These are phyloP conservation scores for Dactylis glomerata DNA, from an alignment of 176 grass and related monocot genomes.

Conservation along the genomic window DNA sequence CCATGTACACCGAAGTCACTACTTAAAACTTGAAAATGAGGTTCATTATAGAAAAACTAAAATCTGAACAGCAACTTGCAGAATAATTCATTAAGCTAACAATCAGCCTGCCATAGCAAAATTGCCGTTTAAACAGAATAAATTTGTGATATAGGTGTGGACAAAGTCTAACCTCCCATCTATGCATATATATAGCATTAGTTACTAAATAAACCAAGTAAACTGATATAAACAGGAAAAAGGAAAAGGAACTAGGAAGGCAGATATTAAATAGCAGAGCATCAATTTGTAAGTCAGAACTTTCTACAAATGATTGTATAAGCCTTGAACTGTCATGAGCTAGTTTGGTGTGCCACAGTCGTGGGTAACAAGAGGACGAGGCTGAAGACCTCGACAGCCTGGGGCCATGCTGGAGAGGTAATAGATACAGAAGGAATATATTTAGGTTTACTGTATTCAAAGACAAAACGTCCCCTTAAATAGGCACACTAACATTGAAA, in stretches of 20 bases:
- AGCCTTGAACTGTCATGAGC: background rate
- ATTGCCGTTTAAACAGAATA: background rate
- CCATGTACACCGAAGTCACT: background rate
- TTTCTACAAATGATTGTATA: background rate
- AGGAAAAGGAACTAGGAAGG: background rate
- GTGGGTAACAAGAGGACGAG: background rate
- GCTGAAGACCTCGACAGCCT: background rate
- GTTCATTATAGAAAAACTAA: background rate
- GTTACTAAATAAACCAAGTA: background rate
- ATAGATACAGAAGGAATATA: background rate
- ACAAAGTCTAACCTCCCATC: background rate
- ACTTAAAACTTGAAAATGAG: constrained; percentile 13
- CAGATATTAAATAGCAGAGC: background rate
- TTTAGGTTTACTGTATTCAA: background rate
- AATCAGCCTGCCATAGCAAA: background rate
- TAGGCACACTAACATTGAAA: background rate
- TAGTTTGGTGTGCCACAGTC: background rate
- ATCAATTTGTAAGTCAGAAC: background rate
- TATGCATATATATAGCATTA: background rate
- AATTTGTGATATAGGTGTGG: background rate
- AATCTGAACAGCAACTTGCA: background rate
- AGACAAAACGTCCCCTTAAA: background rate
- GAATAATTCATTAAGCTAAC: background rate
- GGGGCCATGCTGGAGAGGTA: background rate
- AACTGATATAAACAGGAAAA: background rate